phyloP scores from a whole-genome alignment of 1,139 yeast genomes.

The Yamadazyma trypodendri region DNA sequence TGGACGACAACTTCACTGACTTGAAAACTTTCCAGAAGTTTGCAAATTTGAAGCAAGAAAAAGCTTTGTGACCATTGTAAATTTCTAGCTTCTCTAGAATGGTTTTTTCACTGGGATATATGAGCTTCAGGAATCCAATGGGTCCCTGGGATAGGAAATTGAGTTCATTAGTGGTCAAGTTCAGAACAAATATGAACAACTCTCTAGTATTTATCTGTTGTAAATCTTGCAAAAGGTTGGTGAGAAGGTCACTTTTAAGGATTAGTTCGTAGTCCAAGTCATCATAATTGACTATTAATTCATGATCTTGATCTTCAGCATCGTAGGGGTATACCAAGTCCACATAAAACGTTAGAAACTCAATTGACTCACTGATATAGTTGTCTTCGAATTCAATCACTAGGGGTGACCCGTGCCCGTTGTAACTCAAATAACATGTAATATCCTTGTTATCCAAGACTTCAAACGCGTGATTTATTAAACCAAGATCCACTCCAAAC shows the following conservation, averaged over 20 bases:
- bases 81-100: constrained; percentile 51
- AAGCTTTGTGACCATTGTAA: constrained; percentile 15
- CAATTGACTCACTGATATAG: constrained; percentile 66
- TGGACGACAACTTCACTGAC: constrained; percentile 56
- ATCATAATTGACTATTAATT: constrained; percentile 43
- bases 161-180: constrained; percentile 31
- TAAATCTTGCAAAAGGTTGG: constrained; percentile 65
- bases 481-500: constrained; percentile 38
- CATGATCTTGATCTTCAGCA: constrained; percentile 28
- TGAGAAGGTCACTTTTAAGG: constrained; percentile 62
- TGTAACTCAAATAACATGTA: constrained; percentile 39
- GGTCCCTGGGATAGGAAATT: constrained; percentile 65
- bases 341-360: constrained; percentile 58
- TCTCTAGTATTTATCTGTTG: constrained; percentile 63
- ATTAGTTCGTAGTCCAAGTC: constrained; percentile 62
- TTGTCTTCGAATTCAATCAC: constrained; percentile 71
- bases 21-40: constrained; percentile 53
- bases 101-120: constrained; percentile 63
- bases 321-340: constrained; percentile 38
- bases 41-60: constrained; percentile 42
- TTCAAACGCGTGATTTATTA: constrained; percentile 29
- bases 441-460: constrained; percentile 15
- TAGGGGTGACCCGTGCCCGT: constrained; percentile 64
- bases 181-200: constrained; percentile 48
- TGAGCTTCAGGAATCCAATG: constrained; percentile 67